Base-by-base conservation (phyloP, 345 rosid species). In the Lepidium sativum region DNA sequence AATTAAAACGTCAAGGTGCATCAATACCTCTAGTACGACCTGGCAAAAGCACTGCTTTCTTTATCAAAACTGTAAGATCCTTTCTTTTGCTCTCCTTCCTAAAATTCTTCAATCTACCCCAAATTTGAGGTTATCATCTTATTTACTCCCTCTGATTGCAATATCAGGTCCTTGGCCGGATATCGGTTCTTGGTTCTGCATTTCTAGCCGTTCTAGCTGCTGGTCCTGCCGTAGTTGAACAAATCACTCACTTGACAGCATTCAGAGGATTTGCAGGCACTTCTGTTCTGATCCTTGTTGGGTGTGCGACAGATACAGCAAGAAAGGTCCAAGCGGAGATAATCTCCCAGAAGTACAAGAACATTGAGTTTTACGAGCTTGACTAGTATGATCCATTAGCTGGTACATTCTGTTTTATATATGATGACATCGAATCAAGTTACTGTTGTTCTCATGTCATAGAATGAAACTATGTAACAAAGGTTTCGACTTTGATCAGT, bases 221-320 rank as follows among this genome's bases (percentile, higher is more conserved):
- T n/a, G 99, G 97, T 76, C 99, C 97, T 10, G 88, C 97, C 0
- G 87, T 86, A 18, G 72, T 94, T 0, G 99, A 94, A 75, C 95
- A 88, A 78, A 73, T 70, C 68, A 83, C 98, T 8, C 96, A 90
- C 81, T 80, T 90, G 83, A 94, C 96, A 17, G 99, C 97, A 64
- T 94, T 94, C 73, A 81, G 96, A 47, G 99, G 99, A 76, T 94
- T 94, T 25, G 99, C 99, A 4, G 99, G 97, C 31, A 94, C 99
- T 34, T 94, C 99, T 10, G 92, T 94, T 60, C 96, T 94, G 45
- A 94, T 94, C 74, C 96, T 94, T 43, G 99, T 94, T 4, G 99
- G 99, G n/a, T 90, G 99, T 75, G 99, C 99, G 0, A 89, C 97
- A 0, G 97, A 92, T 63, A 89, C 97, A 8, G 98, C 98, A 47